phyloP scores from a whole-genome alignment of 2,329 filamentous ascomycete genomes.

The Amauroascus verrucosus region DNA sequence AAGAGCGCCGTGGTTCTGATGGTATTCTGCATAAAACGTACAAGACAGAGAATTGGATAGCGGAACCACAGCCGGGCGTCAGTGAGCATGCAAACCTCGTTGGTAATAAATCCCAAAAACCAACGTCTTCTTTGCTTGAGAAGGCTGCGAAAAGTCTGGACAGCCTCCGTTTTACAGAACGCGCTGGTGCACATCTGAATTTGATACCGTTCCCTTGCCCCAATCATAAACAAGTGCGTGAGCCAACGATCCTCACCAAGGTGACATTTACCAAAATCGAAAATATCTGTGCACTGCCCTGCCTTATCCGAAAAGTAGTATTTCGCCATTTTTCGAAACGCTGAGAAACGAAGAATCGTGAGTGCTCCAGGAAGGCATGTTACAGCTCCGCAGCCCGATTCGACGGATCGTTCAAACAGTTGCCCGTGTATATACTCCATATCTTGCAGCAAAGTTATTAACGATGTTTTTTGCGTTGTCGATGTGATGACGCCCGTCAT shows the following conservation, averaged over 20 bases:
- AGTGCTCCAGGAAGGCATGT: constrained; percentile 92
- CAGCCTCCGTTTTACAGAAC: constrained; percentile 96
- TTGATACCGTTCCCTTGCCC: constrained; percentile 82
- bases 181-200: constrained; percentile 97
- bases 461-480: constrained; percentile 74
- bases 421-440: constrained; percentile 98
- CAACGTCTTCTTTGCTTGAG: constrained; percentile 91
- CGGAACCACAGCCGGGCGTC: constrained; percentile 84
- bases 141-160: constrained; percentile 73
- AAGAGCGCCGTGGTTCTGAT: constrained; percentile 87
- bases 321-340: constrained; percentile 91
- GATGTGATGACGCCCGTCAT: constrained; percentile 98
- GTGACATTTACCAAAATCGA: constrained; percentile 93
- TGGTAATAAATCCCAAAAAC: constrained; percentile 96
- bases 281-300: constrained; percentile 88
- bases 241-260: constrained; percentile 93
- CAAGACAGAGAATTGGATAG: constrained; percentile 74
- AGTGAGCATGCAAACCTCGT: constrained; percentile 96
- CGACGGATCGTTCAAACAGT: constrained; percentile 87
- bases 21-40: constrained; percentile 92
- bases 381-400: constrained; percentile 86
- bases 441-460: constrained; percentile 88
- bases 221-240: constrained; percentile 98
- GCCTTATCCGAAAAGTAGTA: constrained; percentile 98
- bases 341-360: constrained; percentile 90